Evolutionary conservation across 2,329 filamentous ascomycete species (phyloP), one percentile per base, ranked within the genome.

Genomic region (Sclerotinia trifoliorum): DNA sequence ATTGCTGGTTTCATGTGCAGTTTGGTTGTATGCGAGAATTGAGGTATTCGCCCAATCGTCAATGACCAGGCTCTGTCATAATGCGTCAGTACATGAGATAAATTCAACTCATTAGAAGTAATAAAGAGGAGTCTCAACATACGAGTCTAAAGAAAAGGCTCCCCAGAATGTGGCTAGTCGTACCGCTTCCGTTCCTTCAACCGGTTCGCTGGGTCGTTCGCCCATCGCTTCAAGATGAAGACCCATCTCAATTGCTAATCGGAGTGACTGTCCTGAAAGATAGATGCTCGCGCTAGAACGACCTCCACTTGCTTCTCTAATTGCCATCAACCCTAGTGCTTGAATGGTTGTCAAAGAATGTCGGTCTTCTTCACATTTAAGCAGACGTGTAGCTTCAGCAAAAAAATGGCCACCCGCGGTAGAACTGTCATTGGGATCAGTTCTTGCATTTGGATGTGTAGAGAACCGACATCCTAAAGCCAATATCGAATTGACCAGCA

Each of bases 321-420:
- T 87, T 11, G 88, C 88, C 89, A 93, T 91, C 73, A 93, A 86
- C 5, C 89, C 89, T 35, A 93, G 80, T 2, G 90, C 90, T 79
- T 93, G 90, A 56, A 91, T 88, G 6, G 88, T 91, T 4, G 90
- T 91, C 35, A 92, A 79, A 8, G 78, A 84, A 70, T 90, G 85
- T 65, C 86, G 85, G 69, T 90, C 80, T 51, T 79, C 80, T 2
- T 80, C 65, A 77, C 67, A 84, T 80, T 68, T 58, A 42, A 91
- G 82, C 0, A 92, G 80, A 13, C 87, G 81, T 70, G 85, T 83
- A 10, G 87, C 84, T 76, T 93, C 90, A 65, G 86, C 85, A 77
- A 92, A 93, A 78, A 92, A 93, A 75, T 91, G 86, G 70, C 92
- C 88, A 5, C 90, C 90, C 0, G 89, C 85, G 6, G 89, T 91